Conservation (phyloP, 768 basidiomycete species). For the Sutorius australiensis region DNA sequence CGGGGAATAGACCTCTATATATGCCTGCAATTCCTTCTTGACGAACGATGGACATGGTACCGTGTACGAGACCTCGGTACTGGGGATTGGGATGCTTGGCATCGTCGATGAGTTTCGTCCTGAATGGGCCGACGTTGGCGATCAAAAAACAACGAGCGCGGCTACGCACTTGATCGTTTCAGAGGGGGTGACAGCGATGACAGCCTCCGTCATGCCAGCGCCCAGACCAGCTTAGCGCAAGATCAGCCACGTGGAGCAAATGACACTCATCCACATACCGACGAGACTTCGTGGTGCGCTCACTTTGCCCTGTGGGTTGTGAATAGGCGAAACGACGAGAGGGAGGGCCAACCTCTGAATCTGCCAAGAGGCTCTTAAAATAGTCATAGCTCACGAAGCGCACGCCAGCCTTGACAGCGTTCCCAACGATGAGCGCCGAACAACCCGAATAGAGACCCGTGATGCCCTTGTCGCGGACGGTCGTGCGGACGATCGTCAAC, state of each 20-base stretch:
- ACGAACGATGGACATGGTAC: slow-evolving; percentile 71
- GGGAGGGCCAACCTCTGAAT: slow-evolving; percentile 60
- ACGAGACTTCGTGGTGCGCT: slow-evolving; percentile 80
- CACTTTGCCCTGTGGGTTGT: slow-evolving; percentile 72
- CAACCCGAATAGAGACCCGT: slow-evolving; percentile 91
- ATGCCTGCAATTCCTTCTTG: slow-evolving; percentile 83
- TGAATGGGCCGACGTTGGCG: slow-evolving; percentile 30
- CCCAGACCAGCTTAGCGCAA: slow-evolving; percentile 60
- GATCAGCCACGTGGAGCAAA: slow-evolving; percentile 10
- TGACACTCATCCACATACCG: slow-evolving; percentile 40
- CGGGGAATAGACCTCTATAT: slow-evolving; percentile 91
- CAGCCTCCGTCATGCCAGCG: slow-evolving; percentile 88
- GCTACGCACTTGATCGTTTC: slow-evolving; percentile 92
- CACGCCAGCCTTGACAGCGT: slow-evolving; percentile 92
- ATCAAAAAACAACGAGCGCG: not conserved
- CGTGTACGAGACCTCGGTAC: slow-evolving; percentile 85
- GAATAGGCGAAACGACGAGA: not conserved
- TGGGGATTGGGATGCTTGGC: slow-evolving; percentile 80
- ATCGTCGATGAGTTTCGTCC: slow-evolving; percentile 97
- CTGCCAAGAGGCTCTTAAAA: slow-evolving; percentile 81
- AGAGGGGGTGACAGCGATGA: slow-evolving; percentile 94
- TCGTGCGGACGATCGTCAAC: slow-evolving; percentile 68
- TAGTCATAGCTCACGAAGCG: slow-evolving; percentile 93
- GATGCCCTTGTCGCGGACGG: slow-evolving; percentile 71
- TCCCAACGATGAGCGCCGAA: slow-evolving; percentile 84